Evolutionary conservation across 2,329 filamentous ascomycete genomes (phyloP), one percentile per base, ranked within the genome.

Genomic region (Eutypa lata): DNA sequence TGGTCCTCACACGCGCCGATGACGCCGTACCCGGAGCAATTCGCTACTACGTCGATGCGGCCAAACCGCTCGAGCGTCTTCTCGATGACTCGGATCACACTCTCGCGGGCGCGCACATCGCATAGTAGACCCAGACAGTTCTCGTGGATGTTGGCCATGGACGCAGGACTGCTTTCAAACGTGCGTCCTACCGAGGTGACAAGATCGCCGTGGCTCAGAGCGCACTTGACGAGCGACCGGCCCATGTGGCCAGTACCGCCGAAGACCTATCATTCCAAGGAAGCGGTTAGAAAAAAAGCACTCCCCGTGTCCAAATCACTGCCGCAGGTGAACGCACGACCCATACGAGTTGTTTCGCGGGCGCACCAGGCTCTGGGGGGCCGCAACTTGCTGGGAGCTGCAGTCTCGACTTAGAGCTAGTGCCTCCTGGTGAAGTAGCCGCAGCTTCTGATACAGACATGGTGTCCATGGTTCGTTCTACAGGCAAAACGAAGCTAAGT

Each of bases 221-320:
- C 91, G 51, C 83, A 85, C 65, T 94, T 93, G 54, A 93, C 90
- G 19, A 97, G 83, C 7, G 90, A 95, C 49, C 91, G 87, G 54
- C 94, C 94, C 80, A 97, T 96, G 65, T 99, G 94, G 52, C 94
- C 94, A n/a, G 92, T 97, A 47, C 91, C 92, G 47, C 94, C 94
- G 71, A 97, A 99, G 51, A 97, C 79, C 90, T 91, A 55, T 40
- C 14, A 54, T 37, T 21, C 28, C 49, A 14, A 45, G 57, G 57
- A 22, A 55, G 50, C 48, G 26, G 47, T 35, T 37, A 19, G 37
- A 26, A 11, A 10, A 28, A 40, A 22, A 28, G 48, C 35, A 18
- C 13, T 16, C 35, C 3, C 21, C 16, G 22, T 18, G n/a, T 38
- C n/a, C n/a, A n/a, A n/a, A n/a, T n/a, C n/a, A n/a, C 13, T 28